Evolutionary conservation across 768 basidiomycete species (phyloP).

Genomic region (Trametes sanguinea): DNA sequence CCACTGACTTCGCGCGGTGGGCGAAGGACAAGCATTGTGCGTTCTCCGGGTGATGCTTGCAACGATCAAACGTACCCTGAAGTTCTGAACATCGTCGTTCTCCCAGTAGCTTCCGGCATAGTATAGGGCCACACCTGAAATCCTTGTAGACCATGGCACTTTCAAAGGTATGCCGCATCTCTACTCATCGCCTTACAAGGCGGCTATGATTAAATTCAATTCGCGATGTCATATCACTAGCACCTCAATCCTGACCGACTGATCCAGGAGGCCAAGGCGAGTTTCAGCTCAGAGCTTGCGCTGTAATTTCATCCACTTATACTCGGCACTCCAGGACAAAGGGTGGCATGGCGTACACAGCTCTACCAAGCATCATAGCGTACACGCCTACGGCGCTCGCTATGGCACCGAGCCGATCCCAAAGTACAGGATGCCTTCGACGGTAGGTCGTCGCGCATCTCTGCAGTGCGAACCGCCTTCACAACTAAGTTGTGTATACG

Average conservation of each 20-base stretch:
- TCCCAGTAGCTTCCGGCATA: too few species aligned
- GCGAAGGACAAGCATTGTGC: too few species aligned
- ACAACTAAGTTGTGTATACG: background rate
- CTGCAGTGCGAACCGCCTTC: background rate
- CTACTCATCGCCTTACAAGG: too few species aligned
- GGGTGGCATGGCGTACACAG: constrained; percentile 40
- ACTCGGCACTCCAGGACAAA: constrained; percentile 24
- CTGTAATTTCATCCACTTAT: constrained; percentile 9
- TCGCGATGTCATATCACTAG: constrained; percentile 33
- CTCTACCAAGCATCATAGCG: constrained; percentile 34
- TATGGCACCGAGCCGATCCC: constrained; percentile 67
- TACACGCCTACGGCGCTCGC: constrained; percentile 58
- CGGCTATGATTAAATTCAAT: too few species aligned
- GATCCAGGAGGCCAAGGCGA: constrained; percentile 57
- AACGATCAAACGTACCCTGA: too few species aligned
- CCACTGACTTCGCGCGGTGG: too few species aligned
- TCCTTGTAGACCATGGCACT: constrained; percentile 49
- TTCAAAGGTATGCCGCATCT: constrained; percentile 47
- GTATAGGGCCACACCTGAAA: too few species aligned
- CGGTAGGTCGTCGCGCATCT: constrained; percentile 34
- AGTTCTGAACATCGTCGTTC: too few species aligned
- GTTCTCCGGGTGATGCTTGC: too few species aligned
- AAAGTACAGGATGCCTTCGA: constrained; percentile 64
- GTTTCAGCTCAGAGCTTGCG: constrained; percentile 1
- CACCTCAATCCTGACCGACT: constrained; percentile 70